Conservation (phyloP, 164 flowering plant genomes). For the Saururus chinensis region DNA sequence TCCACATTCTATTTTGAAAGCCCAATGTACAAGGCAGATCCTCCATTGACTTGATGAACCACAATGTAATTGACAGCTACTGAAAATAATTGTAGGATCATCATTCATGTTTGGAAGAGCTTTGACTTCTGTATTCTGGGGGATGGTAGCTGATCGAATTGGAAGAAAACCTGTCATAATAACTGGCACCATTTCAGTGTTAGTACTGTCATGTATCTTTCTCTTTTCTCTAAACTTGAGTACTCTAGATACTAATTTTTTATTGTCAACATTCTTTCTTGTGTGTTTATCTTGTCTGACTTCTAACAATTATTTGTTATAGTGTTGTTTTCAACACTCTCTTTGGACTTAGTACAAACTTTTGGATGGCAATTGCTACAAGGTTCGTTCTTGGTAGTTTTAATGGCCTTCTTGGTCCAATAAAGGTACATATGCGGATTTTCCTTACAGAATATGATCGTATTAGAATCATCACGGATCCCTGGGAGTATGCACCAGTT, state of each 20-base stretch:
- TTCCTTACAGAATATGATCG: not conserved
- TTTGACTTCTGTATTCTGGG: slow-evolving; percentile 75
- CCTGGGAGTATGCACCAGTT: no score
- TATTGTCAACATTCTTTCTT: not conserved
- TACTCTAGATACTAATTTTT: not conserved
- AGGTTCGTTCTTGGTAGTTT: slow-evolving; percentile 71
- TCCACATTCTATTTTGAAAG: no score
- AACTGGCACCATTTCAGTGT: slow-evolving; percentile 52
- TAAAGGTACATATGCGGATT: slow-evolving; percentile 29
- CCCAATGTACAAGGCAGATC: not conserved
- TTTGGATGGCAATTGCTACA: slow-evolving; percentile 64
- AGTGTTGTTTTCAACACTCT: slow-evolving; percentile 71
- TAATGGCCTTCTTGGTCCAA: slow-evolving; percentile 69
- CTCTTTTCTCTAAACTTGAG: not conserved
- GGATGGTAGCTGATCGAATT: slow-evolving; percentile 62
- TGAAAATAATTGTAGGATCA: slow-evolving; percentile 34
- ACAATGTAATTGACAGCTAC: not conserved
- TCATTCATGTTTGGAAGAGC: slow-evolving; percentile 79
- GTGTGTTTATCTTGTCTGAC: not conserved
- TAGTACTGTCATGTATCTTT: slow-evolving; percentile 11
- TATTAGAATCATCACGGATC: no score
- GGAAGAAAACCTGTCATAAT: slow-evolving; percentile 79
- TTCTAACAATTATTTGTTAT: slow-evolving; percentile 5
- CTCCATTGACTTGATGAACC: not conserved
- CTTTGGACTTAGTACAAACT: slow-evolving; percentile 66